Conservation (phyloP, 208 protist species). For the Leishmania braziliensis region DNA sequence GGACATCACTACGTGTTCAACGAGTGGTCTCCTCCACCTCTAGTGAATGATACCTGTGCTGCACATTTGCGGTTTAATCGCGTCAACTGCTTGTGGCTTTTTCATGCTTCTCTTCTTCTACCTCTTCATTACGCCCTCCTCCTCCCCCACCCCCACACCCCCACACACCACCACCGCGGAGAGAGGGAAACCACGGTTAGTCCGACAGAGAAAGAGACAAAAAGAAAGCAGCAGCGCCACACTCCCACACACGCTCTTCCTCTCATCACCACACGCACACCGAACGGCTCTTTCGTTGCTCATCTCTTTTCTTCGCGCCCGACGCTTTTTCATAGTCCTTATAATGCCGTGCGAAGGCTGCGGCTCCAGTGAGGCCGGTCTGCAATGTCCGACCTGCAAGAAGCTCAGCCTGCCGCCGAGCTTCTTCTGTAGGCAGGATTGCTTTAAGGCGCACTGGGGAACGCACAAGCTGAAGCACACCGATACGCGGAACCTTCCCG, state of each 20-base stretch:
- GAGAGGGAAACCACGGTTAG: background rate
- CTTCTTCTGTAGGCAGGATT: constrained; percentile 90
- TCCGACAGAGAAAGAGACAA: too few relatives aligned
- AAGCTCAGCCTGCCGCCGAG: constrained; percentile 87
- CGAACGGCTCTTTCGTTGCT: too few relatives aligned
- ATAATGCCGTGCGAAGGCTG: constrained; percentile 87
- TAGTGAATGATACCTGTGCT: background rate
- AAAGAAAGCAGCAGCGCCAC: background rate
- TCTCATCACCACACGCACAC: background rate
- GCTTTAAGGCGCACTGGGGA: constrained; percentile 89
- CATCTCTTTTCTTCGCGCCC: background rate
- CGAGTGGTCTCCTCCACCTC: background rate
- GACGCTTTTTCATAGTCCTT: too few relatives aligned
- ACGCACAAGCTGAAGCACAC: constrained; percentile 90
- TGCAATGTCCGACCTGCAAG: constrained; percentile 93
- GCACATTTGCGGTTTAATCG: background rate
- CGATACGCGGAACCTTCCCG: constrained; percentile 46
- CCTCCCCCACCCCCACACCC: background rate
- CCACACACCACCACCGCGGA: background rate
- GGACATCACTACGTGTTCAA: background rate
- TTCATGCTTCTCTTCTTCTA: background rate
- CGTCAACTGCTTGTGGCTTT: background rate
- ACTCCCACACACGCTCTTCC: background rate
- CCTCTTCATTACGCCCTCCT: background rate
- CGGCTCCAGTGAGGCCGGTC: constrained; percentile 55